Percentiles rank a stretch among this genome's conserved stretches.
phyloP scores from a whole-genome alignment of 257 asterid species.

The Nicotiana undulata region DNA sequence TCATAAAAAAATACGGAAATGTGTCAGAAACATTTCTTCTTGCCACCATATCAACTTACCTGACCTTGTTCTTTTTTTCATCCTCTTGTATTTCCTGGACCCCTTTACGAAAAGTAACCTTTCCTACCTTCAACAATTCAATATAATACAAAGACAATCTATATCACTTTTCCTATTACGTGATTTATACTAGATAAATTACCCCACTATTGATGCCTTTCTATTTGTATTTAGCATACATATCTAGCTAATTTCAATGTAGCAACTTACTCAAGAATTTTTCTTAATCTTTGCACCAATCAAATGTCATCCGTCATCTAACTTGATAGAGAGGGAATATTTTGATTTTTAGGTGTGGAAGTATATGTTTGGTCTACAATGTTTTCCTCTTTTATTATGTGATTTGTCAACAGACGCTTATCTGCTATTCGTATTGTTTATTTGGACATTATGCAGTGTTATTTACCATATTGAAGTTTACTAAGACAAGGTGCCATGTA shows the following conservation, averaged over 20 bases:
- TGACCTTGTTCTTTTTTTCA: background rate
- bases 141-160: background rate
- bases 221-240: background rate
- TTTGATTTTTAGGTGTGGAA: background rate
- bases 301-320: background rate
- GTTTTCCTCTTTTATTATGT: background rate
- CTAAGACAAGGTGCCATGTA: constrained; percentile 5
- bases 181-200: background rate
- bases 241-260: background rate
- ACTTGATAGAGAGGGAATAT: background rate
- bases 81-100: background rate
- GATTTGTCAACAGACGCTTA: background rate
- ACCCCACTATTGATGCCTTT: background rate
- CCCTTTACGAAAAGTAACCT: background rate
- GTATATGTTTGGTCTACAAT: background rate
- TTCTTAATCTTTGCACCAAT: background rate
- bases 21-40: background rate
- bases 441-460: background rate
- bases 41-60: background rate
- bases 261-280: background rate
- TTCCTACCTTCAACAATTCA: background rate
- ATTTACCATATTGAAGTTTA: background rate
- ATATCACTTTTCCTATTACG: background rate
- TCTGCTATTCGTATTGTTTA: background rate
- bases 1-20: background rate